Evolutionary conservation across 208 protist species (phyloP).

Genomic region (Herpetomonas tarakana): DNA sequence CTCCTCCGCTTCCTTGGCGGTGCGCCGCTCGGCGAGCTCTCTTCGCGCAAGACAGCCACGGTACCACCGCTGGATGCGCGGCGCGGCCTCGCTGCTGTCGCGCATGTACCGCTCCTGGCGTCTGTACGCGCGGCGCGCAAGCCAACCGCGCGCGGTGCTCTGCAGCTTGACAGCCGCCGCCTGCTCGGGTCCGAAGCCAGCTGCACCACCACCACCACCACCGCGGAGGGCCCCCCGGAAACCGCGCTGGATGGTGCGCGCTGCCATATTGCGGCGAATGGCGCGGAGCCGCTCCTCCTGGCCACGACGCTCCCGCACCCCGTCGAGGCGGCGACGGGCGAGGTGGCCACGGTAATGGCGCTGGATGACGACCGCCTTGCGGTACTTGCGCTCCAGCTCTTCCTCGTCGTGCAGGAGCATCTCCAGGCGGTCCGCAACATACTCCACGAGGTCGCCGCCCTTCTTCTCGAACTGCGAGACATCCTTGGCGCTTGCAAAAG

Average conservation of each 20-base stretch:
- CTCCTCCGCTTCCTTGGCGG: slow-evolving; percentile 16
- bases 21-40: slow-evolving; percentile 14
- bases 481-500: neutral
- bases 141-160: slow-evolving; percentile 61
- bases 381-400: slow-evolving; percentile 72
- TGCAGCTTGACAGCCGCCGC: slow-evolving; percentile 59
- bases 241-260: slow-evolving; percentile 53
- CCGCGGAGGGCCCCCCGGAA: slow-evolving; percentile 30
- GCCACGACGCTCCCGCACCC: slow-evolving; percentile 20
- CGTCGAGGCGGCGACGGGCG: slow-evolving; percentile 24
- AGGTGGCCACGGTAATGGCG: slow-evolving; percentile 56
- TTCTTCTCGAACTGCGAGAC: slow-evolving; percentile 7
- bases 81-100: slow-evolving; percentile 30
- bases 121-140: slow-evolving; percentile 29
- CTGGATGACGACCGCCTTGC: slow-evolving; percentile 56
- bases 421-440: slow-evolving; percentile 63
- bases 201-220: neutral
- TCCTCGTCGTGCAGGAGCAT: slow-evolving; percentile 78
- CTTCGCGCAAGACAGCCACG: slow-evolving; percentile 30
- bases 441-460: slow-evolving; percentile 39
- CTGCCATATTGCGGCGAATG: slow-evolving; percentile 40
- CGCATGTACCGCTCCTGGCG: slow-evolving; percentile 20
- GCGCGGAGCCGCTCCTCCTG: slow-evolving; percentile 23
- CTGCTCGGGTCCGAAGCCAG: slow-evolving; percentile 23
- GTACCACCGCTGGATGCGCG: slow-evolving; percentile 53